A percentile compares a stretch with the other conserved stretches of the same genome.
Conservation (phyloP, 106 monocot species). For the Phalaenopsis equestris region DNA sequence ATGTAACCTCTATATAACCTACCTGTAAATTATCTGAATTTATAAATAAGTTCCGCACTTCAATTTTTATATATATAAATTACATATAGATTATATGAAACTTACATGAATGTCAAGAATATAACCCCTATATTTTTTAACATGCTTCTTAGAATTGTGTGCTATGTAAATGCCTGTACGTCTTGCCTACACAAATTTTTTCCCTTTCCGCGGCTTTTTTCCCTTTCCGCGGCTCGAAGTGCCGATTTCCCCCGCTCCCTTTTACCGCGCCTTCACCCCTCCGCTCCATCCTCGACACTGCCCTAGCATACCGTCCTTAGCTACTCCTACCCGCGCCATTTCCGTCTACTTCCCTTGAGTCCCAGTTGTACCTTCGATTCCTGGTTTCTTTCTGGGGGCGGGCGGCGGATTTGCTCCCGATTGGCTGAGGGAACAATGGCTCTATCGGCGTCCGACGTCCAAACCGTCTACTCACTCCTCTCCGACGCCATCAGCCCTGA, state of each 20-base stretch:
- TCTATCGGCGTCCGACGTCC: constrained; percentile 71
- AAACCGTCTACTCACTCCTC: constrained; percentile 72
- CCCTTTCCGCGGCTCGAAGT: too few relatives aligned
- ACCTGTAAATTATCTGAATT: too few relatives aligned
- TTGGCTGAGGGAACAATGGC: constrained; percentile 38
- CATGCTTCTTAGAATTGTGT: too few relatives aligned
- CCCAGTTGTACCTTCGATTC: neutral
- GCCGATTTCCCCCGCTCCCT: neutral
- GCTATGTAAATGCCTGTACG: too few relatives aligned
- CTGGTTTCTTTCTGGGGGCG: neutral
- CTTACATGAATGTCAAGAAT: too few relatives aligned
- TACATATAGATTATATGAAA: too few relatives aligned
- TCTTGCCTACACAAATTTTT: too few relatives aligned
- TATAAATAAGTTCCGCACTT: too few relatives aligned
- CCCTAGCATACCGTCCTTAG: neutral
- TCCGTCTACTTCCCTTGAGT: neutral
- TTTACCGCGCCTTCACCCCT: neutral
- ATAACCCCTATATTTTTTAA: too few relatives aligned
- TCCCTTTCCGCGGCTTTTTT: too few relatives aligned
- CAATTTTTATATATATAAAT: too few relatives aligned
- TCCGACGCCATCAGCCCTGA: constrained; percentile 73
- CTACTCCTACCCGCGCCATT: neutral
- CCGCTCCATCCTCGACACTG: neutral
- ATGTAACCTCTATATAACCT: too few relatives aligned
- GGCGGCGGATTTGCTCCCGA: neutral